Base-by-base conservation (phyloP, 2,329 filamentous ascomycete genomes). In the Aspergillus sp. region DNA sequence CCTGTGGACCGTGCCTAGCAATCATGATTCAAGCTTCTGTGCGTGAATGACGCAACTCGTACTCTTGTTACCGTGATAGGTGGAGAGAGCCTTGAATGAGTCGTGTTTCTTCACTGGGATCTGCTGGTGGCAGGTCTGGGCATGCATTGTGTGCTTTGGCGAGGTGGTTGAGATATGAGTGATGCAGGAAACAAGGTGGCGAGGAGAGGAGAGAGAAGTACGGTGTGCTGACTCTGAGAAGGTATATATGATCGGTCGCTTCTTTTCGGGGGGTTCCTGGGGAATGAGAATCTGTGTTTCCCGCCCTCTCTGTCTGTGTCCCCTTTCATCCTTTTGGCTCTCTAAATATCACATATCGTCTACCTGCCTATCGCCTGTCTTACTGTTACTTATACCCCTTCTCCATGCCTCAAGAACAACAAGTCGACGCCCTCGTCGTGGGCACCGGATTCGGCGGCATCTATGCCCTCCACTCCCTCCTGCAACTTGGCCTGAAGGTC, bases 401-500 rank as follows among this genome's bases (percentile, higher is more conserved):
- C 20, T 12, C 18, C 22, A 61, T 54, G 53, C 26, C 45, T 9
- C 56, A 51, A 7, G 56, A 61, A 54, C 57, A 56, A 22, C 24
- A 54, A n/a, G 18, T 61, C 16, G 78, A 79, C 58, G 76, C 72
- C 56, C 67, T 79, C 22, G 68, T 80, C 39, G 71, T 80, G 18
- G 78, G 78, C 7, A 71, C 71, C 2, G 77, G 77, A 16, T 78
- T 79, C 52, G 67, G 72, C 14, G 77, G 77, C 14, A 65, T 71
- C 52, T 72, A 73, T 52, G 63, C 65, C 12, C 72, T 81, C 4
- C 71, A 79, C 53, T 67, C 67, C 36, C 69, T 81, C 2, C 72
- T 74, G 16, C 65, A 75, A 4, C 68, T 68, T 16, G 76, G 76
- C 2, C 70, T 77, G 31, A 71, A 67, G 1, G 73, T 69, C 22